Evolutionary conservation across 768 basidiomycete genomes (phyloP), one percentile per base, ranked within the genome.

Genomic region (Coprinopsis cinerea): DNA sequence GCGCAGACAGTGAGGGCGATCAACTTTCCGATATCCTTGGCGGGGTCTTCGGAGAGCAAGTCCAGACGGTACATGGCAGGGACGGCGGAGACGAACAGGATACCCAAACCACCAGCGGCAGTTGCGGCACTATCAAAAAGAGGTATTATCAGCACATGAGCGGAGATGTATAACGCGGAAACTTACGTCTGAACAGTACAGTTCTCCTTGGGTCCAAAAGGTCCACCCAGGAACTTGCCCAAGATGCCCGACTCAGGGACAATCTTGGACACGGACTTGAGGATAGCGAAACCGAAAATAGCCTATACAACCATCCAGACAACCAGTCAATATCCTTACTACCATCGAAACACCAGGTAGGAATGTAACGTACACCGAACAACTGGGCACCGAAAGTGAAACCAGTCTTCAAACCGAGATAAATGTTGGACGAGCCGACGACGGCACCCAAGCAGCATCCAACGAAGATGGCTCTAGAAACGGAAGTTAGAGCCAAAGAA

Each of bases 381-480:
- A 81, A 65, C 49, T 79, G 77, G 25, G 79, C 75, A 25, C 81
- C 82, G 60, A 83, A 82, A 2, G 79, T 81, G 60, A 81, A 82
- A 20, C 82, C 82, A 1, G 82, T 83, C 66, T 85, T 83, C 51
- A 84, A 62, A 32, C 83, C 80, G 18, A 83, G 76, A 61, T 85
- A 83, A 52, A 85, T 77, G 61, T 82, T 81, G 42, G 78, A 79
- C 11, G 82, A 78, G 41, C 77, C 74, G 23, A 83, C 76, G 57
- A 82, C 54, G 34, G 73, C 76, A 25, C 81, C 78, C 24, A 83
- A 69, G 14, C 48, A 52, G 56, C 73, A 73, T 50, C 79, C 78
- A 49, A 78, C 74, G 44, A 79, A 53, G 17, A 82, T 53, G 39
- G 78, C 73, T 48, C 78, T 70, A 35, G 25, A 25, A 20, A 48